phyloP scores from a whole-genome alignment of 192 early-diverging fungal genomes.

The Linderina pennispora region DNA sequence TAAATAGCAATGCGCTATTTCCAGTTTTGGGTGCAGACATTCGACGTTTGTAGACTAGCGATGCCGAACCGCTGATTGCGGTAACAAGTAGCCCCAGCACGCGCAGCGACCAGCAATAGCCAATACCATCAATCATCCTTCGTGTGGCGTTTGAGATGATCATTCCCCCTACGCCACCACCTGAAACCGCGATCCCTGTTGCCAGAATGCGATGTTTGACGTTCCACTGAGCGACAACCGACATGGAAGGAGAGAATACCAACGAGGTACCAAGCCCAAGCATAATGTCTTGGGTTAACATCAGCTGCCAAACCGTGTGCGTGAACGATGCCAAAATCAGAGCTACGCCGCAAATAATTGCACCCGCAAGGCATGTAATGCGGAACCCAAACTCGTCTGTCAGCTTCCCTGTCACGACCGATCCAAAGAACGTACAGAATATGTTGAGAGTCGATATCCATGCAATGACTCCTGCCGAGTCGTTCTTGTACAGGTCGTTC shows the following conservation, averaged over 20 bases:
- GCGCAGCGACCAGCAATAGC: constrained; percentile 27
- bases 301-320: constrained; percentile 57
- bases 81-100: constrained; percentile 14
- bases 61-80: constrained; percentile 14
- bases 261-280: constrained; percentile 64
- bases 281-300: constrained; percentile 67
- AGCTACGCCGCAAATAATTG: constrained; percentile 9
- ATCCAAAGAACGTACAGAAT: constrained; percentile 23
- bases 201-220: constrained; percentile 58
- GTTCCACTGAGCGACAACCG: constrained; percentile 69
- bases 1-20: constrained; percentile 3
- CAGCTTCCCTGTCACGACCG: constrained; percentile 19
- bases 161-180: constrained; percentile 69
- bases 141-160: constrained; percentile 52
- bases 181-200: constrained; percentile 66
- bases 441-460: constrained; percentile 33
- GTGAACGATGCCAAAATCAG: constrained; percentile 31
- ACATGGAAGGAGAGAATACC: constrained; percentile 62
- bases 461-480: constrained; percentile 17
- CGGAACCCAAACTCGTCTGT: constrained; percentile 34
- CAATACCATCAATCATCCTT: constrained; percentile 47
- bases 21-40: constrained; percentile 8
- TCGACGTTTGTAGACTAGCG: constrained; percentile 20
- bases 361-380: constrained; percentile 8
- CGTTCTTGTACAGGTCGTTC: constrained; percentile 20